A percentile compares a stretch with the other conserved stretches of the same genome.
phyloP scores from a whole-genome alignment of 768 basidiomycete species.

The Termitomyces sp. region DNA sequence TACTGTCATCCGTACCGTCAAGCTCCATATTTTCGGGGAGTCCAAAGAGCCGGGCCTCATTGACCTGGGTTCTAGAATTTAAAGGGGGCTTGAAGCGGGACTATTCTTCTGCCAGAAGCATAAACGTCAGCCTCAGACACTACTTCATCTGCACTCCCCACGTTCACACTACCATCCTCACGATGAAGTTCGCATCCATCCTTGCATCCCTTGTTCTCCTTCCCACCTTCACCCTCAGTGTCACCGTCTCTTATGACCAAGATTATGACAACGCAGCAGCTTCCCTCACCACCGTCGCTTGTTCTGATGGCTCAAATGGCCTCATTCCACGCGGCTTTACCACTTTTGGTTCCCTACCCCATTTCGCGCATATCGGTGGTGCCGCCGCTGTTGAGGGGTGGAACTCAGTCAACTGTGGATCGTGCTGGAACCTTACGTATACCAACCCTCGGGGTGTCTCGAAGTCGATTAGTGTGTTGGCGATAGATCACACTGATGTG shows the following conservation, averaged over 20 bases:
- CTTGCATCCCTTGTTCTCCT: conserved; percentile 11
- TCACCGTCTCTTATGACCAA: conserved; percentile 27
- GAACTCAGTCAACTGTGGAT: conserved; percentile 42
- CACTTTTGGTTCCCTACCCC: conserved; percentile 39
- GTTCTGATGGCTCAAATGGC: conserved; percentile 44
- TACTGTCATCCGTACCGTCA: neutral
- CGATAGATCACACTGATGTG: conserved; percentile 31
- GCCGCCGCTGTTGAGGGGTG: conserved; percentile 36
- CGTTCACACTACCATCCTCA: neutral
- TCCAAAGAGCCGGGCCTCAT: neutral
- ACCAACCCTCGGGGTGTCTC: conserved; percentile 16
- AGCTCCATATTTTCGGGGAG: neutral
- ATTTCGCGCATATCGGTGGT: conserved; percentile 49
- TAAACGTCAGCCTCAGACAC: neutral
- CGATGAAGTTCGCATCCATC: conserved; percentile 27
- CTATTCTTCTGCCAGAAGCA: neutral
- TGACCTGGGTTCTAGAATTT: neutral
- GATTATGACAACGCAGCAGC: conserved; percentile 31
- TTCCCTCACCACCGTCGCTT: conserved; percentile 34
- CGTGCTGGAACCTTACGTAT: conserved; percentile 49
- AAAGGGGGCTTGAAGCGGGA: neutral
- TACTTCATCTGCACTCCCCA: neutral
- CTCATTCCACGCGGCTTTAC: conserved; percentile 29
- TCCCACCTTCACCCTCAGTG: neutral
- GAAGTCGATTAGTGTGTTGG: conserved; percentile 35